phyloP scores from a whole-genome alignment of 2,329 filamentous ascomycete species.

The Cladophialophora yegresii region DNA sequence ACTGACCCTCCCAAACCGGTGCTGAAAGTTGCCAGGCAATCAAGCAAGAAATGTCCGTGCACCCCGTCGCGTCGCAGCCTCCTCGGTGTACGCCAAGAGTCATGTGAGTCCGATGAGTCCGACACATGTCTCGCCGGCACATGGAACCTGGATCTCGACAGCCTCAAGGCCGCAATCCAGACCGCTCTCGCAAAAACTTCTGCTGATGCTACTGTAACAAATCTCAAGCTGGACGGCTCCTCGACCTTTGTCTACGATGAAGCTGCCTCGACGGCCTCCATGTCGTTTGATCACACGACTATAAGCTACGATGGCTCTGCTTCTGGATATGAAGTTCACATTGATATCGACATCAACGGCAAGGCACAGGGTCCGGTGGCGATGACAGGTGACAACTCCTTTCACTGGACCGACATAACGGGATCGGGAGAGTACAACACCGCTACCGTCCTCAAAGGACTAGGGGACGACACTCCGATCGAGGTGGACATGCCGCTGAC shows the following conservation, averaged over 20 bases:
- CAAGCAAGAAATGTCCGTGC: neutral
- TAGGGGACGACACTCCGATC: slow-evolving; percentile 1
- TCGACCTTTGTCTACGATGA: slow-evolving; percentile 1
- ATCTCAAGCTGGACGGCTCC: neutral
- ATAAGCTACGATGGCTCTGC: slow-evolving; percentile 2
- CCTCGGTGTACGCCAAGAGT: neutral
- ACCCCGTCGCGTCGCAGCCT: neutral
- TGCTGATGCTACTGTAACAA: neutral
- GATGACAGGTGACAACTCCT: neutral
- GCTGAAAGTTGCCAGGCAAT: neutral
- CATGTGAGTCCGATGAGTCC: neutral
- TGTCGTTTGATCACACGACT: neutral
- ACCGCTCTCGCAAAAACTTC: neutral
- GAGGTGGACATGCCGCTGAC: slow-evolving; percentile 2
- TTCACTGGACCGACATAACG: neutral
- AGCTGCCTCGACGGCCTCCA: neutral
- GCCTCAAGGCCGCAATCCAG: neutral
- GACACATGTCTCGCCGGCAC: neutral
- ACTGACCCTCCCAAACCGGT: neutral
- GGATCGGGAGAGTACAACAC: neutral
- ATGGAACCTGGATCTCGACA: slow-evolving; percentile 3
- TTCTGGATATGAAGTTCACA: neutral
- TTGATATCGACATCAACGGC: slow-evolving; percentile 1
- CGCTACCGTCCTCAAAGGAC: neutral
- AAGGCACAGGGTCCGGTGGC: neutral